phyloP scores from a whole-genome alignment of 176 grass and related monocot genomes.

The Panicum miliaceum region DNA sequence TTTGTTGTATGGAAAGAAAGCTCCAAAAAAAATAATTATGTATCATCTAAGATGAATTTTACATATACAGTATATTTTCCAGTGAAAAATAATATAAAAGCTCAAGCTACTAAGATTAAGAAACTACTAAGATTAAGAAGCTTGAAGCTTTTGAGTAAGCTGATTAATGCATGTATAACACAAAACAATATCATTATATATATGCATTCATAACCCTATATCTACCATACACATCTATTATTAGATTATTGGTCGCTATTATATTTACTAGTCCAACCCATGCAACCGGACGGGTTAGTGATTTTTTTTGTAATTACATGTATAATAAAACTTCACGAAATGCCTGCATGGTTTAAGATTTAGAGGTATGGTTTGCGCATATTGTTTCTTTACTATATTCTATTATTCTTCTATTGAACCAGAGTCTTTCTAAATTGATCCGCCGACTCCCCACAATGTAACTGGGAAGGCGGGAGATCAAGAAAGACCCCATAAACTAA shows the following conservation, averaged over 20 bases:
- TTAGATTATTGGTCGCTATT: neutral
- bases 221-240: neutral
- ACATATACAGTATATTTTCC: neutral
- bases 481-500: neutral
- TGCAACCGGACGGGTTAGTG: neutral
- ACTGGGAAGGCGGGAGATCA: too few species aligned
- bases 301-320: neutral
- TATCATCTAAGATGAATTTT: neutral
- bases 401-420: neutral
- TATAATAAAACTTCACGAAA: neutral
- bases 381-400: neutral
- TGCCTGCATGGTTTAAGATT: neutral
- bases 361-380: neutral
- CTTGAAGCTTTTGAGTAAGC: neutral
- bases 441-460: neutral
- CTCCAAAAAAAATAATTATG: neutral
- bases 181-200: neutral
- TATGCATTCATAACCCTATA: neutral
- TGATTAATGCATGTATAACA: neutral
- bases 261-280: neutral
- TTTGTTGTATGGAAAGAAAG: neutral
- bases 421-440: neutral
- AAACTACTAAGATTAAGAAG: neutral
- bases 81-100: neutral
- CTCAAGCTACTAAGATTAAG: neutral